Percentiles rank a stretch among this genome's conserved stretches.
Evolutionary conservation across 2,329 filamentous ascomycete genomes (phyloP).

Genomic region (Penicillium olsonii): DNA sequence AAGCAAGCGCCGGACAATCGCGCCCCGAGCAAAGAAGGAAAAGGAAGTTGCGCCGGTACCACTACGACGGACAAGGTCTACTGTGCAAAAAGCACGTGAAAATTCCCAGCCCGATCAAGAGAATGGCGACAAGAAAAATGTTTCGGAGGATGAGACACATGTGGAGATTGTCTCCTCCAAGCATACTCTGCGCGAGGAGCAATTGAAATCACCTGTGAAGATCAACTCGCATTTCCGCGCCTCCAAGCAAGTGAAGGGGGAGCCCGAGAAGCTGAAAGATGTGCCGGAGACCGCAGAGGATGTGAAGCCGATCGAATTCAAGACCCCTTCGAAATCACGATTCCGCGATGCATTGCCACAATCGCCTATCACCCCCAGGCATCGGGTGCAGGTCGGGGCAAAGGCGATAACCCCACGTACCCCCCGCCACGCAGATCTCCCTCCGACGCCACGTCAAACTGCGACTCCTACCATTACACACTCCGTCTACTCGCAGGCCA

Average conservation of each 20-base stretch:
- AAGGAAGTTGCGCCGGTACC: conserved; percentile 33
- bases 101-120: conserved; percentile 28
- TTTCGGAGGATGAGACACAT: conserved; percentile 13
- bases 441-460: conserved; percentile 58
- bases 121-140: conserved; percentile 26
- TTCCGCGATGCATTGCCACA: conserved; percentile 73
- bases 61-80: conserved; percentile 38
- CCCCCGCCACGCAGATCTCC: conserved; percentile 46
- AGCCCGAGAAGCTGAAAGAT: conserved; percentile 3
- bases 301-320: conserved; percentile 41
- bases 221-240: conserved; percentile 48
- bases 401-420: conserved; percentile 77
- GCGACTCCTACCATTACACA: conserved; percentile 64
- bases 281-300: conserved; percentile 37
- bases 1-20: conserved; percentile 51
- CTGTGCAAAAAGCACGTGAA: conserved; percentile 31
- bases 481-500: conserved; percentile 82
- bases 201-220: conserved; percentile 49
- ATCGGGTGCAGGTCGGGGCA: conserved; percentile 75
- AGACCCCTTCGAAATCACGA: conserved; percentile 57
- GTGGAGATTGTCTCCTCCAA: conserved; percentile 49
- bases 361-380: conserved; percentile 76
- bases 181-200: conserved; percentile 46
- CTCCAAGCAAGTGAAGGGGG: conserved; percentile 43
- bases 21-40: conserved; percentile 44